Base-by-base conservation (phyloP, 306 rosid species). In the Cicer pinnatifidum region DNA sequence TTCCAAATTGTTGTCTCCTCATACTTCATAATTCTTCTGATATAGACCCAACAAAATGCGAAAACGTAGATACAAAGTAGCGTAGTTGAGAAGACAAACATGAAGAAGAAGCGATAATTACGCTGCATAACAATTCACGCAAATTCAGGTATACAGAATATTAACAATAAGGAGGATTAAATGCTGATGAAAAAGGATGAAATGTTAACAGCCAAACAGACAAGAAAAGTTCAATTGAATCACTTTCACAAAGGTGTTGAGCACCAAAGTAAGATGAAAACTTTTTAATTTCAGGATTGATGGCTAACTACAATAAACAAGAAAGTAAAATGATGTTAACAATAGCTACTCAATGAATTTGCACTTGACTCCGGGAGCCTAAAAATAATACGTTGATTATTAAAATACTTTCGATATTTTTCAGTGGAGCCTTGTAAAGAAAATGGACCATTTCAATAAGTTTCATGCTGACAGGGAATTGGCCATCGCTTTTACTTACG, bases 31-130 rank as follows among this genome's bases (percentile, higher is more conserved):
- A 94, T 91, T 83, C 89, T 87, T 85, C 91, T 84, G 20, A 94
- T 89, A 71, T 94, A 91, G 63, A 94, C 94, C 96, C 97, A 94
- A 87, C 98, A 94, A 87, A 94, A 94, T 7, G 92, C 92, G 67
- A 94, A 94, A 59, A 94, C 98, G 63, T 91, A 94, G 82, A 88
- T 83, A 84, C 98, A 94, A 68, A 94, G 98, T 60, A 94, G 91
- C 11, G 98, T 94, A n/a, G 97, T 89, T 35, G 97, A 89, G 95
- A 89, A 91, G 85, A 94, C 97, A 75, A 94, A 94, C 98, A 88
- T 87, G 95, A 94, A 94, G 94, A 94, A 94, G 92, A 91, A 94
- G 72, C 97, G 91, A 82, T 94, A 94, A 72, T 94, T 94, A 74
- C 98, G 88, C 98, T 94, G 98, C 96, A 89, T 16, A 57, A 72